These are phyloP conservation scores for Melocanna baccifera DNA, from an alignment of 176 grass and related monocot genomes.

Conservation along the genomic window DNA sequence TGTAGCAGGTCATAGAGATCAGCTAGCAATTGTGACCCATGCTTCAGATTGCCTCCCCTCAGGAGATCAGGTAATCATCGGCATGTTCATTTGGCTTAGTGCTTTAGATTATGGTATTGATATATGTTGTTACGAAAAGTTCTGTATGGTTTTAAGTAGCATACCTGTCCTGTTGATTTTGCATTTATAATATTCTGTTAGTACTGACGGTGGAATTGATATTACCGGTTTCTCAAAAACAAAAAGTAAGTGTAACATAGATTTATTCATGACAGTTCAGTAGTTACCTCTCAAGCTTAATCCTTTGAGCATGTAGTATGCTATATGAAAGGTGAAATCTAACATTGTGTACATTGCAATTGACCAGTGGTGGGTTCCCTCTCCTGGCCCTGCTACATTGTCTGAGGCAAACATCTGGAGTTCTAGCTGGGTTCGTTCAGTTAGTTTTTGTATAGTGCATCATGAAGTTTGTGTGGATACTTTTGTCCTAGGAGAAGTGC, in stretches of 20 bases:
- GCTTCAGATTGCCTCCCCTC: constrained; percentile 87
- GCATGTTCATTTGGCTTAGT: background rate
- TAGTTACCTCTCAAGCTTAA: background rate
- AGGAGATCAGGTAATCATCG: constrained; percentile 70
- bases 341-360: constrained; percentile 17
- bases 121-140: background rate
- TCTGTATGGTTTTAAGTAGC: background rate
- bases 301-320: constrained; percentile 9
- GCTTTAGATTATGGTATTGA: background rate
- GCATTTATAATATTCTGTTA: background rate
- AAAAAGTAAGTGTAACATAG: background rate
- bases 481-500: background rate
- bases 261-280: background rate
- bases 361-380: constrained; percentile 59
- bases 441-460: background rate
- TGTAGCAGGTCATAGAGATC: constrained; percentile 61
- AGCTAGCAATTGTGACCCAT: constrained; percentile 81
- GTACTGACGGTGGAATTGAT: background rate
- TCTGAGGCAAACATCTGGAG: constrained; percentile 66
- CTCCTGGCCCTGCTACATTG: constrained; percentile 42
- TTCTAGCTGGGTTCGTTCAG: constrained; percentile 62
- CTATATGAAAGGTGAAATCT: constrained; percentile 10
- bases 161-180: background rate
- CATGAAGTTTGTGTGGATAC: background rate
- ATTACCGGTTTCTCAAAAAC: constrained; percentile 1